Evolutionary conservation across 306 rosid genomes (phyloP), one percentile per base, ranked within the genome.

Genomic region (Dryas octopetala): DNA sequence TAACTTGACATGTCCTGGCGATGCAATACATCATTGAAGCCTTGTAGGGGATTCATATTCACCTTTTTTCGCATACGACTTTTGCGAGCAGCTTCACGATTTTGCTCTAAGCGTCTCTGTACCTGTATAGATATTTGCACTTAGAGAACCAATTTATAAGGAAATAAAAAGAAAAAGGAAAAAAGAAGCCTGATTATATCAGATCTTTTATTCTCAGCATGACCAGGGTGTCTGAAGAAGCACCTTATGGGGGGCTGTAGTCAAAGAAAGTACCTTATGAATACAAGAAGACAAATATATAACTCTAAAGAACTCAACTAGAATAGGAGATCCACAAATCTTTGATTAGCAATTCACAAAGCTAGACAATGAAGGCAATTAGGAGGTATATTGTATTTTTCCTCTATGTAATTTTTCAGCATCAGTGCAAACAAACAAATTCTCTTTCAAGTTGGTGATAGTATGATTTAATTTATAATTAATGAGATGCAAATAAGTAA

Each of bases 51-150:
- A 62, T 74, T 48, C 70, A 68, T 50, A 54, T 76, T 51, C 41
- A 93, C 98, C 96, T 93, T 93, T 76, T 91, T 93, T 52, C 95
- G 79, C 77, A 83, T 62, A 38, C 97, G 85, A 57, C 98, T 89
- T 83, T 89, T 93, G 44, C 89, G 66, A 74, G 98, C 98, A 71
- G 98, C 98, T 80, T 93, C 96, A 17, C 99, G 91, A 79, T 95
- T 95, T 83, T 95, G 98, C 40, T 90, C 97, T 44, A 93, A 81
- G 45, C 98, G 87, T 80, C 91, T 83, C 71, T 78, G 83, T 62
- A 72, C 86, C 96, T 93, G 75, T 52, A 62, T 47, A 51, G 23
- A 86, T 9, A 76, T 43, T 38, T 48, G 54, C 73, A 52, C 48
- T 57, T 76, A 73, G 58, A 72, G 52, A 54, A 69, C 52, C 74